These are phyloP conservation scores for Tilletiopsis washingtonensis DNA, from an alignment of 1,284 basidiomycete genomes.

Conservation along the genomic window DNA sequence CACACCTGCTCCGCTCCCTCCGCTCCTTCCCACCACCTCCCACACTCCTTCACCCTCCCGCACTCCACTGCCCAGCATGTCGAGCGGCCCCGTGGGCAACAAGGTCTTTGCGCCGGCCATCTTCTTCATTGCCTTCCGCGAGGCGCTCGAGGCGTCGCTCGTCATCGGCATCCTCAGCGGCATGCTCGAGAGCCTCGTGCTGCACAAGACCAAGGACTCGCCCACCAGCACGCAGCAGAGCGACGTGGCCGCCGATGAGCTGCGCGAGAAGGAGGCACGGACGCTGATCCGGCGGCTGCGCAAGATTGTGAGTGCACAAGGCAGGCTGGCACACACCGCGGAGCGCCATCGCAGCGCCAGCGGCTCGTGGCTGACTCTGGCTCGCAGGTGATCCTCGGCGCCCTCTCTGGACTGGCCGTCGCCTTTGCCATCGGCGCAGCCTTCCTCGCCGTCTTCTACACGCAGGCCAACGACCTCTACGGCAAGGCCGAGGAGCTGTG, in stretches of 20 bases:
- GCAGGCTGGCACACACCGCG: no score
- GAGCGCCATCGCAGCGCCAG: no score
- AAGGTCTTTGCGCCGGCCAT: conserved; percentile 43
- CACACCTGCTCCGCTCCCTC: no score
- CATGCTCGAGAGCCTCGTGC: conserved; percentile 34
- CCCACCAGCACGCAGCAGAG: conserved; percentile 2
- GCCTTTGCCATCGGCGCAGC: conserved; percentile 39
- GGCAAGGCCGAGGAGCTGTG: conserved; percentile 46
- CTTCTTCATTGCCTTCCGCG: conserved; percentile 44
- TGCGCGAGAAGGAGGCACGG: conserved; percentile 9
- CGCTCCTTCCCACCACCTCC: no score
- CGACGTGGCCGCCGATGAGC: neutral
- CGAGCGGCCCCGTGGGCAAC: conserved; percentile 23
- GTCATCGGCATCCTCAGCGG: conserved; percentile 43
- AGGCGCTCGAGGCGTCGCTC: conserved; percentile 42
- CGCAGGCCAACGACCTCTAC: conserved; percentile 54
- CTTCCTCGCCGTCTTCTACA: conserved; percentile 44
- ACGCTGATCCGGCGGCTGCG: conserved; percentile 21
- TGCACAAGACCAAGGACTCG: conserved; percentile 13
- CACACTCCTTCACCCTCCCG: no score
- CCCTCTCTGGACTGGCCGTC: conserved; percentile 27
- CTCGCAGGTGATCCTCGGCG: conserved; percentile 23
- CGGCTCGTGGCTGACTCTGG: neutral
- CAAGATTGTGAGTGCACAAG: conserved; percentile 20
- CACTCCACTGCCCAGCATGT: no score